phyloP scores from a whole-genome alignment of 169 alveolate species.

The Plasmodium yoelii region DNA sequence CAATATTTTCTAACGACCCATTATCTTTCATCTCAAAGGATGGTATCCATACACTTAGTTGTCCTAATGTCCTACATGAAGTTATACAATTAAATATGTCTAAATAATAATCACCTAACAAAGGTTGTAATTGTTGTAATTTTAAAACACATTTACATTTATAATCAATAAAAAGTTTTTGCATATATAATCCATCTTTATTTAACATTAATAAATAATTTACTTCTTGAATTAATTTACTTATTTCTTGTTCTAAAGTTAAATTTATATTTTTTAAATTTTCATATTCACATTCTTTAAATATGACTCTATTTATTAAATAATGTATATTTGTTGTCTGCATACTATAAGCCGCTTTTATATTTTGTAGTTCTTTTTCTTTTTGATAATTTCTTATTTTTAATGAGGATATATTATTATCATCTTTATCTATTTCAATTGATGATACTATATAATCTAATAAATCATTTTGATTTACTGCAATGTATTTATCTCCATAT shows the following conservation, averaged over 20 bases:
- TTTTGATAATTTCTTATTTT: conserved; percentile 60
- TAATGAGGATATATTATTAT: conserved; percentile 43
- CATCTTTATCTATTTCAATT: conserved; percentile 43
- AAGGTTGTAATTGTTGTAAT: conserved; percentile 61
- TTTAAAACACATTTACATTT: conserved; percentile 70
- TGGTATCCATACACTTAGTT: conserved; percentile 72
- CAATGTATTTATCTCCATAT: conserved; percentile 72
- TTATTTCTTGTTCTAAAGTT: conserved; percentile 63
- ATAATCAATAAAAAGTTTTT: conserved; percentile 67
- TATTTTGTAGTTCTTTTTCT: conserved; percentile 70
- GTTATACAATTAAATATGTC: conserved; percentile 73
- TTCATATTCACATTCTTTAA: conserved; percentile 75
- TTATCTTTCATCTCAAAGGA: conserved; percentile 36
- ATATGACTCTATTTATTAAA: conserved; percentile 64
- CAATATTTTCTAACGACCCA: conserved; percentile 49
- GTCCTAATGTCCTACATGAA: conserved; percentile 76
- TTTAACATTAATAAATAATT: conserved; percentile 37
- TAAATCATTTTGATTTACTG: conserved; percentile 63
- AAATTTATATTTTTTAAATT: conserved; percentile 62
- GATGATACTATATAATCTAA: conserved; percentile 71
- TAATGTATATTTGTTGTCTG: conserved; percentile 74
- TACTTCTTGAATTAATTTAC: conserved; percentile 57
- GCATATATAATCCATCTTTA: conserved; percentile 71
- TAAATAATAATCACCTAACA: conserved; percentile 44
- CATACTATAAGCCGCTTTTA: conserved; percentile 74